A percentile compares a stretch with the other conserved stretches of the same genome.
phyloP scores from a whole-genome alignment of 176 grass and related monocot species.

The Rhipidocladum racemiflorum region DNA sequence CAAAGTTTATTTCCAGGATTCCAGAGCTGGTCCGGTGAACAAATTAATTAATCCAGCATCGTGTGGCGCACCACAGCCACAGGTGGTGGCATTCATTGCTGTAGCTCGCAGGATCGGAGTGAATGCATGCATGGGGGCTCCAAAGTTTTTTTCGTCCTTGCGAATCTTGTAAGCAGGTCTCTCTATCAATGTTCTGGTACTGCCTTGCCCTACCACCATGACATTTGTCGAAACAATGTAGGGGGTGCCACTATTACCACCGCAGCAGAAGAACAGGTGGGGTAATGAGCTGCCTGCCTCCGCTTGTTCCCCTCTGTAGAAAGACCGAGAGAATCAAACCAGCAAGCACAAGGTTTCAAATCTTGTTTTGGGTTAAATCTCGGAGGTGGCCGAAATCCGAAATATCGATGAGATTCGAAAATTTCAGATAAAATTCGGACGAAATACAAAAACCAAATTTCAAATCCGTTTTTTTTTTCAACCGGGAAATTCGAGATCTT shows the following conservation, averaged over 20 bases:
- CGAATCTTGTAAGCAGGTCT: neutral
- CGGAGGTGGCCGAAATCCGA: too few species aligned
- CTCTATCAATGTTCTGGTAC: constrained; percentile 2
- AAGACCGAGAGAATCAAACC: neutral
- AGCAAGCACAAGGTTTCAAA: too few species aligned
- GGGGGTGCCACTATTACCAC: neutral
- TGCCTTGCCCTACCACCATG: neutral
- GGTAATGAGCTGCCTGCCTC: neutral
- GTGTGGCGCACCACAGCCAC: neutral
- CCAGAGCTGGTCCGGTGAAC: neutral
- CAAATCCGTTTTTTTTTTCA: too few species aligned
- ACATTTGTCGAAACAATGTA: neutral
- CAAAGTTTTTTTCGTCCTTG: neutral
- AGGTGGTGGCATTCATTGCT: neutral
- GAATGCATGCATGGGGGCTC: neutral
- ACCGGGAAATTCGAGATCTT: too few species aligned
- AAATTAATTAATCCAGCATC: neutral
- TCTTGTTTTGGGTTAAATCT: too few species aligned
- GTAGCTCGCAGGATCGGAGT: neutral
- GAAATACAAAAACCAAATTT: too few species aligned
- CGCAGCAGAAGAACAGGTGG: neutral
- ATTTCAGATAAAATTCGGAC: too few species aligned
- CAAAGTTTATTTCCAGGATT: too few species aligned
- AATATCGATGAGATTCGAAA: too few species aligned
- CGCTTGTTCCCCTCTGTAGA: neutral